Conservation (phyloP, 108 stramenopile genomes). For the Hondaea fermentalgiana region DNA sequence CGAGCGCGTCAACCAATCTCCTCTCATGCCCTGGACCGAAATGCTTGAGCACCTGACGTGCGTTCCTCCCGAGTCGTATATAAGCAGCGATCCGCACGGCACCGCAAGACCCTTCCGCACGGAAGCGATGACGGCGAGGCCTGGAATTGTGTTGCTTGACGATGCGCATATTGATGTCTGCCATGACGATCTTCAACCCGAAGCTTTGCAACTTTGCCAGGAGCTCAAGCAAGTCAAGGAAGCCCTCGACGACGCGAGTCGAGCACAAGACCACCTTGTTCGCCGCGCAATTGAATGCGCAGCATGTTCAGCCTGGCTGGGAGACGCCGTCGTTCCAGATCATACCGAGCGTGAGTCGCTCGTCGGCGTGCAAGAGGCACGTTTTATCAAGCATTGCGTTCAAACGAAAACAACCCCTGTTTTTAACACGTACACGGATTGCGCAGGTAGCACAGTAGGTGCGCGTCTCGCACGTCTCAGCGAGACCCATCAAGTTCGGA, state of each 20-base stretch:
- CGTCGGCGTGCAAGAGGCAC: neutral
- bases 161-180: neutral
- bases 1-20: neutral
- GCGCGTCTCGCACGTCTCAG: neutral
- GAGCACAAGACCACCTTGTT: neutral
- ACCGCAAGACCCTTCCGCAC: neutral
- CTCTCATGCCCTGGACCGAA: neutral
- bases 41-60: slow-evolving; percentile 1
- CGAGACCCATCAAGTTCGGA: neutral
- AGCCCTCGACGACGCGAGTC: neutral
- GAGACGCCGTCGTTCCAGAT: neutral
- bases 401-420: neutral
- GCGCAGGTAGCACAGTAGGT: neutral
- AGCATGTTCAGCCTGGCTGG: neutral
- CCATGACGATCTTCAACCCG: neutral
- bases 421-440: neutral
- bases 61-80: neutral
- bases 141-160: neutral
- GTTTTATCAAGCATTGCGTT: neutral
- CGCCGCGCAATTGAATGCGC: neutral
- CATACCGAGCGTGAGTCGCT: neutral
- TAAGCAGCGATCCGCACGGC: neutral
- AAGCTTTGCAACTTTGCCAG: neutral
- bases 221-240: neutral
- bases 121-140: neutral